Evolutionary conservation across 2,329 filamentous ascomycete species (phyloP), one percentile per base, ranked within the genome.

Genomic region (Aspergillus ruber): DNA sequence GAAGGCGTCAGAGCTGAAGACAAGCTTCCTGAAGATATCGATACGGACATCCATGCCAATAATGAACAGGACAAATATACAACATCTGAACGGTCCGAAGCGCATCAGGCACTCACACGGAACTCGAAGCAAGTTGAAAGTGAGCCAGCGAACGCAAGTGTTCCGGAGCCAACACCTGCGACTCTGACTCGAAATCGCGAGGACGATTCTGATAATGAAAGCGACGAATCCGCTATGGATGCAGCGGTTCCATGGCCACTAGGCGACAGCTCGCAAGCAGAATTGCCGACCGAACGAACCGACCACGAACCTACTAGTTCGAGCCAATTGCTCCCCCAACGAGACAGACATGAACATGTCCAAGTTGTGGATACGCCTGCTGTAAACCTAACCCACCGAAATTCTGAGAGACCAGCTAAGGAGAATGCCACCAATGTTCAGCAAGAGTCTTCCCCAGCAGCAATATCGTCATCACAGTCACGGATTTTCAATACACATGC

Each of bases 331-430:
- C 57, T 59, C 23, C 52, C 59, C 32, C 49, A 29, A 17, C 42
- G 25, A n/a, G 38, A 42, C 25, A 45, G 45, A 36, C 40, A 20
- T 15, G 54, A 53, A 3, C 50, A 54, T 27, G 50, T 68, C n/a
- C 66, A 69, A 51, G 64, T 69, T 17, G 42, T 54, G 5, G 60
- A 67, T 17, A 69, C 63, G 15, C 64, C 63, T 46, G 45, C 50
- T 9, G 43, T 46, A 9, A 45, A 49, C 21, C 46, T 50, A n/a
- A 49, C 43, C 44, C 53, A 43, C 7, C 35, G 46, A 6, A 51
- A 43, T 13, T 20, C 43, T 17, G 33, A 42, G 9, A 46, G 36
- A 2, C 13, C 25, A 9, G 35, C 41, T n/a, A 50, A 45, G 5
- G 39, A 48, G 4, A 41, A 21, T 21, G 17, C 17, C 17, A 20